Base-by-base conservation (phyloP, 805 yeast species). In the Wickerhamiella azyma region DNA sequence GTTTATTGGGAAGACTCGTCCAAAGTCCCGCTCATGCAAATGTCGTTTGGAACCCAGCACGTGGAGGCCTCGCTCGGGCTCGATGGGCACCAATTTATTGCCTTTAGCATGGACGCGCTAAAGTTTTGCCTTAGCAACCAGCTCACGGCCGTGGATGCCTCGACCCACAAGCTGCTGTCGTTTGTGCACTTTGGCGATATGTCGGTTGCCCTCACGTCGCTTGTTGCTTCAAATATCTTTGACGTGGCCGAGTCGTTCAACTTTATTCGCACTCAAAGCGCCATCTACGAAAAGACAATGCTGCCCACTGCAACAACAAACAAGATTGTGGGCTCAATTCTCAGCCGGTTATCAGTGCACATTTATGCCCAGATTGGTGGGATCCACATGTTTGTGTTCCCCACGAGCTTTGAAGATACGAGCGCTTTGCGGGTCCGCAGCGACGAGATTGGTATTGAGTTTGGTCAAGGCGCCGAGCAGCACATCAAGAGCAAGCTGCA, bases 21-120 rank as follows among this genome's bases (percentile, higher is more conserved):
- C 26, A 74, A 67, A 37, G 65, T 80, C 9, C 96, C 97, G 0
- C 60, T 83, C 48, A 79, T 89, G 2, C 69, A 77, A 18, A 58
- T 81, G 2, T 69, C 80, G 0, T 66, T 76, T 3, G 77, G 80
- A 0, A 58, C 85, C 28, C 76, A 67, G 1, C 64, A 68, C 3
- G 54, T 84, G 17, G 76, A 77, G 24, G 55, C 74, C 2, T 81
- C 81, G 55, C 64, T 79, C 4, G 77, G 86, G 0, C 77, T 89
- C 55, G 97, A 92, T 59, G 85, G 77, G 59, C 96, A 89, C 58
- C 75, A 84, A 14, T 86, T 92, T 59, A 72, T 84, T 29, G 72
- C 89, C 39, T 74, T 77, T 2, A 68, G 70, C 13, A 59, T 81
- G 17, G 61, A 66, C 6, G 63, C 65, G 1, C 64, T 76, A 21